Conservation (phyloP, 345 rosid species). For the Hibiscus mutabilis region DNA sequence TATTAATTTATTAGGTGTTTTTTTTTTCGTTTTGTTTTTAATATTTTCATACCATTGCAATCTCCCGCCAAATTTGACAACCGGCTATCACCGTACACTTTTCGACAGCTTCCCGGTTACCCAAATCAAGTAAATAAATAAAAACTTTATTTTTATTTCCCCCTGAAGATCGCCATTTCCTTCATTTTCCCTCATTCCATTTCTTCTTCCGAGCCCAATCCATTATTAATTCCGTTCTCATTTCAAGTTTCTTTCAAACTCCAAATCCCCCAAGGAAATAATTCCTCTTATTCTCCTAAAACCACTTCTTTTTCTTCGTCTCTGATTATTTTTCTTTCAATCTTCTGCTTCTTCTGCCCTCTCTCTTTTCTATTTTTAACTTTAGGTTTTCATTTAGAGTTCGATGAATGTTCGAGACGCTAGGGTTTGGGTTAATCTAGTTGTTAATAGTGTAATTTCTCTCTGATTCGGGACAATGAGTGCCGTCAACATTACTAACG, state of each 20-base stretch:
- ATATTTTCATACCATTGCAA: constrained; percentile 11
- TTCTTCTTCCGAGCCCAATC: not conserved
- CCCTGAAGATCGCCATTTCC: not conserved
- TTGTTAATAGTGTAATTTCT: not conserved
- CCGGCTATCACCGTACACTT: constrained; percentile 28
- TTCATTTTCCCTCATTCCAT: not conserved
- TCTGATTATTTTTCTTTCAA: not conserved
- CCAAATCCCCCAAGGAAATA: not conserved
- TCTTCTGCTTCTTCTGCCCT: not conserved
- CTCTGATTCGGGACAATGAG: not conserved
- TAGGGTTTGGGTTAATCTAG: constrained; percentile 19
- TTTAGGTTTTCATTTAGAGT: constrained; percentile 4
- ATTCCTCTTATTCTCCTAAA: not conserved
- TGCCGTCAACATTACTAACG: not conserved
- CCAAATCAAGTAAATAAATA: not conserved
- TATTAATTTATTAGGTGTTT: too few relatives aligned
- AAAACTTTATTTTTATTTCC: not conserved
- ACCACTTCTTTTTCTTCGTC: not conserved
- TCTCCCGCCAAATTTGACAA: constrained; percentile 35
- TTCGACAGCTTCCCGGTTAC: constrained; percentile 13
- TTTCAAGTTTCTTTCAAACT: not conserved
- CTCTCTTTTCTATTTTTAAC: not conserved
- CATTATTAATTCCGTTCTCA: not conserved
- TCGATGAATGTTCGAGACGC: constrained; percentile 21
- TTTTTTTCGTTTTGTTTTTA: constrained; percentile 4